Evolutionary conservation across 768 basidiomycete species (phyloP), one percentile per base, ranked within the genome.

Genomic region (Tricholomella constricta): DNA sequence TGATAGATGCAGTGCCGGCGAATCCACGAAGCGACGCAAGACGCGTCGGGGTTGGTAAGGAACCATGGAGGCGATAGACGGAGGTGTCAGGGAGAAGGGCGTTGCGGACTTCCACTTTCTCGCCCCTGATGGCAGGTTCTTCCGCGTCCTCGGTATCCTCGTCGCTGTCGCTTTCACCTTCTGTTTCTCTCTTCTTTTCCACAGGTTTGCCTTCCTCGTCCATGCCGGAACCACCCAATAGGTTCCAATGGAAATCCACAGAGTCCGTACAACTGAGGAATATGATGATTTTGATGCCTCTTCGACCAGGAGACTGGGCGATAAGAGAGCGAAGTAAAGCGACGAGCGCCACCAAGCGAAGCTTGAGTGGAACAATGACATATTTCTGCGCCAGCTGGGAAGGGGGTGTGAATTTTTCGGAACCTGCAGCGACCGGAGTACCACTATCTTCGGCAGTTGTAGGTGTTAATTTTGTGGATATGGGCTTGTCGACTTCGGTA

Each of bases 221-320:
- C 89, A 96, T 94, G 5, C 70, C 62, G 17, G 91, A 75, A 4
- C 84, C 82, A 0, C 86, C 88, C 1, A 98, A 71, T 19, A 98
- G 73, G 45, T 79, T 82, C 92, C 93, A 98, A 65, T 96, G 94
- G 63, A 93, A 98, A 68, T 99, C 96, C 15, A 99, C 97, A 2
- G 97, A 95, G 69, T 98, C 96, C 5, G 94, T 98, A 63, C 94
- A 98, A 60, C 91, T 96, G 55, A 99, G 74, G 71, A 99, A 99
- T 5, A 99, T 93, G 42, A 99, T 93, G 50, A 97, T 83, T 69
- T 91, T 93, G 36, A 78, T 78, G 10, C 81, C 81, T 36, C 75
- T 74, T 26, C 67, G 77, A 36, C 69, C 69, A 59, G 75, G 77
- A 20, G 81, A 75, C 68, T 86, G 82, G 5, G 86, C 74, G 25